Percentiles rank a stretch among this genome's conserved stretches.
Evolutionary conservation across 2,329 filamentous ascomycete genomes (phyloP).

Genomic region (Colletotrichum truncatum): DNA sequence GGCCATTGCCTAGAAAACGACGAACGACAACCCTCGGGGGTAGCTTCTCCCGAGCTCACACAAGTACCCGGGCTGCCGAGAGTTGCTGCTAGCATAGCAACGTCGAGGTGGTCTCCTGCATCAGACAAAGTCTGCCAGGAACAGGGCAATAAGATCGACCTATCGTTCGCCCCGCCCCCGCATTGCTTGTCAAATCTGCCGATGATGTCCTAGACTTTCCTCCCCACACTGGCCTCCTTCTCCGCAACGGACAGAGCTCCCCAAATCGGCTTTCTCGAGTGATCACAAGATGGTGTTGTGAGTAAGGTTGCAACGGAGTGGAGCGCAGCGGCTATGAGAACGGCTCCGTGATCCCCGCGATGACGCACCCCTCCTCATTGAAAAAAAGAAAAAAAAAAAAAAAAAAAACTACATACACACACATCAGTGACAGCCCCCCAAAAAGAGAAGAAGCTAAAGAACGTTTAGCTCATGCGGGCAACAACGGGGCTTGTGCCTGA

Average conservation of each 20-base stretch:
- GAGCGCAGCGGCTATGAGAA: background rate
- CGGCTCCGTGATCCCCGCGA: constrained; percentile 29
- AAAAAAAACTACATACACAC: too few species aligned
- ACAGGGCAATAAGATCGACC: constrained; percentile 3
- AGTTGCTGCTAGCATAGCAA: too few species aligned
- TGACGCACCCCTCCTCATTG: background rate
- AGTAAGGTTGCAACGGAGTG: constrained; percentile 6
- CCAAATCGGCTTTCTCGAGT: constrained; percentile 5
- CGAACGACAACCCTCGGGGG: constrained; percentile 6
- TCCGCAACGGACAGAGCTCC: constrained; percentile 5
- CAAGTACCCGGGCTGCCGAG: too few species aligned
- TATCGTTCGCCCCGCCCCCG: constrained; percentile 21
- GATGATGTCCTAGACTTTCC: background rate
- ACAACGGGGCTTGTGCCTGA: background rate
- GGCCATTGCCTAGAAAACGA: too few species aligned
- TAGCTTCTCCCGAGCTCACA: constrained; percentile 17
- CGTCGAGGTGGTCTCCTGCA: background rate
- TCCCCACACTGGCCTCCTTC: background rate
- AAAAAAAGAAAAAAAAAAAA: background rate
- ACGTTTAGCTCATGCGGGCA: background rate
- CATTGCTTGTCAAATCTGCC: constrained; percentile 26
- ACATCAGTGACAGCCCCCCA: too few species aligned
- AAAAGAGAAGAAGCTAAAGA: background rate
- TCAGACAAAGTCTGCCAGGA: background rate
- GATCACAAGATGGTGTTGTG: constrained; percentile 15